Evolutionary conservation across 495 filamentous ascomycete genomes (phyloP), one percentile per base, ranked within the genome.

Genomic region (Hamigera avellanea): DNA sequence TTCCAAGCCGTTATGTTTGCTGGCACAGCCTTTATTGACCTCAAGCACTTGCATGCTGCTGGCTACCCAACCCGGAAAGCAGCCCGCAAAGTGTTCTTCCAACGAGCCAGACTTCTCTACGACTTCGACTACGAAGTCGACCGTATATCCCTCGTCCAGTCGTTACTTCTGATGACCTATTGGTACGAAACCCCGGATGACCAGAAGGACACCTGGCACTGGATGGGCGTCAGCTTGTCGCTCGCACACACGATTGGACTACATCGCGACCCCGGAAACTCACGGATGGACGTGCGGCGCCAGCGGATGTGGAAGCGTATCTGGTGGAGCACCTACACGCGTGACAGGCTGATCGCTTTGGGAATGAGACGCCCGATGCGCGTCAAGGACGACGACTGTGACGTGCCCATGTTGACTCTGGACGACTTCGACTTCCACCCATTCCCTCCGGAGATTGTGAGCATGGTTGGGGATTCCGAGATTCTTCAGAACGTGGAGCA

Each of bases 291-390:
- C 18, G 48, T 67, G 14, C 68, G 73, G 36, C 75, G 76, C 52
- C 79, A 83, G 48, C 77, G 73, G 41, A 63, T 93, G 43, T 89
- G 84, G 83, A 93, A 87, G 56, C 67, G 85, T 21, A 85, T 95
- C 37, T 95, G 86, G 87, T 94, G 87, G 87, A 87, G 82, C 32
- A 86, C 81, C 38, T 91, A 88, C 47, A 91, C 89, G 69, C 76
- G 86, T 28, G 87, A 95, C 57, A 81, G 85, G 28, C 59, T 93
- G 23, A 81, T 95, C 40, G 87, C 87, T 4, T 56, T 94, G 14
- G 87, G 86, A 25, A 93, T 93, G 86, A 73, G 87, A 35, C 73
- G 86, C 40, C 87, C 86, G 8, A 88, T 84, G 41, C 68, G 86
- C 28, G 85, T 94, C 56, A 91, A 93, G 67, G 77, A 81, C 43